A percentile compares a stretch with the other conserved stretches of the same genome.
Conservation (phyloP, 371 early-diverging fungal genomes). For the Mortierella sp. region DNA sequence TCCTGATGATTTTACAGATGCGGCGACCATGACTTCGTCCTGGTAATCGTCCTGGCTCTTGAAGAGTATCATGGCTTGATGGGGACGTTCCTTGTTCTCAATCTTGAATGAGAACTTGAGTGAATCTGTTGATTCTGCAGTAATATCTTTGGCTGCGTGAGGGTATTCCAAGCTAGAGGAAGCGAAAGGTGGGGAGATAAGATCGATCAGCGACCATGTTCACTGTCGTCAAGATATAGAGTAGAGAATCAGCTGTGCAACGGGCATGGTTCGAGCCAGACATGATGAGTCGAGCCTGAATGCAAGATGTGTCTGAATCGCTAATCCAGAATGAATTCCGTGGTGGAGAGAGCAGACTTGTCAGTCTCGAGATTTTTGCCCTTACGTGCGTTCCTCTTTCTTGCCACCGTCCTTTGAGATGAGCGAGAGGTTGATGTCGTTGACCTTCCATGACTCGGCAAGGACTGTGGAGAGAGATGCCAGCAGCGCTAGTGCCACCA, state of each 20-base stretch:
- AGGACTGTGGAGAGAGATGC: constrained; percentile 39
- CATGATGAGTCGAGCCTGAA: too few species aligned
- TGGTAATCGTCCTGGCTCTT: constrained; percentile 50
- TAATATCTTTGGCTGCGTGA: constrained; percentile 10
- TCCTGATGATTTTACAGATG: constrained; percentile 43
- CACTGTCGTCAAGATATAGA: too few species aligned
- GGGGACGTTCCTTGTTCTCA: constrained; percentile 41
- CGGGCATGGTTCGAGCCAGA: too few species aligned
- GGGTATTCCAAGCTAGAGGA: constrained; percentile 37
- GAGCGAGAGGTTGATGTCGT: constrained; percentile 39
- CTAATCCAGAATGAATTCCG: background rate
- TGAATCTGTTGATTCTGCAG: constrained; percentile 27
- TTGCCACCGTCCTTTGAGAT: constrained; percentile 21
- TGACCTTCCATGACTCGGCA: constrained; percentile 43
- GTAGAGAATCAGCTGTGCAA: too few species aligned
- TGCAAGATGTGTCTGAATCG: too few species aligned
- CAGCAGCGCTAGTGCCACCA: constrained; percentile 29
- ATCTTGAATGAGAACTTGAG: constrained; percentile 51
- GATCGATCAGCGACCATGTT: background rate
- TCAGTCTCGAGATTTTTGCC: background rate
- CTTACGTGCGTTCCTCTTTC: constrained; percentile 45
- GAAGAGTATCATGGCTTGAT: constrained; percentile 51
- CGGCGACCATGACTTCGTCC: constrained; percentile 46
- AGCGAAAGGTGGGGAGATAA: background rate
- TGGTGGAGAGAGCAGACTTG: background rate